Conservation (phyloP, 441 rosid species). For the Corymbia citriodora region DNA sequence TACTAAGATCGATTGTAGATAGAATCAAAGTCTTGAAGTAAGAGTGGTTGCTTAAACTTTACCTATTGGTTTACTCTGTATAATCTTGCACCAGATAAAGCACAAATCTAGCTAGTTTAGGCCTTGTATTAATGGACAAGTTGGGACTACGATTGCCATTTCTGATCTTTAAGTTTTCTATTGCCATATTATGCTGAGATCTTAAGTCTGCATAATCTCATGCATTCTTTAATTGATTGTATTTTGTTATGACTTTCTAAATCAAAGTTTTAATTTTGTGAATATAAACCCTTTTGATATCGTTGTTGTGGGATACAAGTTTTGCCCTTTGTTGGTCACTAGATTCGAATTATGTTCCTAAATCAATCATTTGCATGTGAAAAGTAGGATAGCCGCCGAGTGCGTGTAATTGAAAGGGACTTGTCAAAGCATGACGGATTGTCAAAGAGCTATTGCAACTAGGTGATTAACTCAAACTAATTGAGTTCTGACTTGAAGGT, state of each 20-base stretch:
- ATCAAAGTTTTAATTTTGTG: background rate
- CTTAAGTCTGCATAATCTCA: background rate
- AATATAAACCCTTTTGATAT: background rate
- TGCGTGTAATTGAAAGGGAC: conserved; percentile 78
- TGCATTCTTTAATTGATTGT: too few species aligned
- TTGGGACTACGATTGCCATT: background rate
- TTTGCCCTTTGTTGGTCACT: background rate
- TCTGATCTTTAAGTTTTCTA: background rate
- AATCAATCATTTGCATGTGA: background rate
- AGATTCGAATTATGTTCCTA: background rate
- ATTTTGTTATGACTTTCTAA: too few species aligned
- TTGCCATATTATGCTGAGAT: background rate
- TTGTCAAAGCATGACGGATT: conserved; percentile 73
- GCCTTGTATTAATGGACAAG: background rate
- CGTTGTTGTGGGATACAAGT: background rate
- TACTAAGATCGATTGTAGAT: too few species aligned
- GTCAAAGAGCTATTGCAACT: conserved; percentile 85
- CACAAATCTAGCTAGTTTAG: background rate
- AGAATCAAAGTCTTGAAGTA: background rate
- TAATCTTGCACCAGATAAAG: background rate
- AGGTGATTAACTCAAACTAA: conserved; percentile 78
- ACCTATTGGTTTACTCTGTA: background rate
- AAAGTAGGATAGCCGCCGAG: conserved; percentile 60
- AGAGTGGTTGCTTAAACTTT: background rate
- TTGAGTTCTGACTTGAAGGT: conserved; percentile 85